Percentiles rank a stretch among this genome's conserved stretches.
Evolutionary conservation across 768 basidiomycete species (phyloP).

Genomic region (Chiua virens): DNA sequence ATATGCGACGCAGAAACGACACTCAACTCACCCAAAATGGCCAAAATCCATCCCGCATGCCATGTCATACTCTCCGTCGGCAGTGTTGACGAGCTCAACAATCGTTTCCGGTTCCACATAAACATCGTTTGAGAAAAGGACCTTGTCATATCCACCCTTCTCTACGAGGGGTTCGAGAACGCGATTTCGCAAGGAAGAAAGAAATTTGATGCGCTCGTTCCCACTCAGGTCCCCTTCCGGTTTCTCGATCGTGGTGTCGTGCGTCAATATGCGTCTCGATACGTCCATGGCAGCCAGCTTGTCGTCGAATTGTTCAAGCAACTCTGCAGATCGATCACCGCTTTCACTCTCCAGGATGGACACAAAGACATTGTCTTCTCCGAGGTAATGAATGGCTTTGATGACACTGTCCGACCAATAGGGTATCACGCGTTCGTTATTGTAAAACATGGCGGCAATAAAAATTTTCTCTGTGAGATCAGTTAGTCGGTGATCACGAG

Average conservation of each 20-base stretch:
- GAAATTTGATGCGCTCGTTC: slow-evolving; percentile 2
- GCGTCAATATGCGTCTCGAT: slow-evolving; percentile 11
- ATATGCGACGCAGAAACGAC: neutral
- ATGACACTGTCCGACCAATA: slow-evolving; percentile 39
- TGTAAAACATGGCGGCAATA: slow-evolving; percentile 37
- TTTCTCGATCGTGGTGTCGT: slow-evolving; percentile 5
- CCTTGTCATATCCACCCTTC: slow-evolving; percentile 36
- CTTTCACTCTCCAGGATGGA: slow-evolving; percentile 42
- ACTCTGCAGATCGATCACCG: slow-evolving; percentile 4
- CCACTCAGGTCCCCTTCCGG: neutral
- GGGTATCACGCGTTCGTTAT: slow-evolving; percentile 38
- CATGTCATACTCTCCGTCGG: slow-evolving; percentile 41
- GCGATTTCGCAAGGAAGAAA: slow-evolving; percentile 37
- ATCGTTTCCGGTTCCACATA: slow-evolving; percentile 40
- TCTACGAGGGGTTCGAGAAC: slow-evolving; percentile 41
- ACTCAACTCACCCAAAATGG: slow-evolving; percentile 30
- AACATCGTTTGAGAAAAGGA: slow-evolving; percentile 45
- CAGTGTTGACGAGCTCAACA: slow-evolving; percentile 39
- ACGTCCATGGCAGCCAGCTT: slow-evolving; percentile 12
- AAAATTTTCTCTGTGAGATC: slow-evolving; percentile 12
- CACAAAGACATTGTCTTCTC: slow-evolving; percentile 43
- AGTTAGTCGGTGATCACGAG: neutral
- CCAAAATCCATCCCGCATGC: slow-evolving; percentile 43
- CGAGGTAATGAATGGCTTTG: slow-evolving; percentile 38
- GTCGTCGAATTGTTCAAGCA: slow-evolving; percentile 11